Percentiles rank a stretch among this genome's conserved stretches.
These are phyloP conservation scores for Opeltia flavorubescens DNA, from an alignment of 495 filamentous ascomycete species.

Conservation along the genomic window DNA sequence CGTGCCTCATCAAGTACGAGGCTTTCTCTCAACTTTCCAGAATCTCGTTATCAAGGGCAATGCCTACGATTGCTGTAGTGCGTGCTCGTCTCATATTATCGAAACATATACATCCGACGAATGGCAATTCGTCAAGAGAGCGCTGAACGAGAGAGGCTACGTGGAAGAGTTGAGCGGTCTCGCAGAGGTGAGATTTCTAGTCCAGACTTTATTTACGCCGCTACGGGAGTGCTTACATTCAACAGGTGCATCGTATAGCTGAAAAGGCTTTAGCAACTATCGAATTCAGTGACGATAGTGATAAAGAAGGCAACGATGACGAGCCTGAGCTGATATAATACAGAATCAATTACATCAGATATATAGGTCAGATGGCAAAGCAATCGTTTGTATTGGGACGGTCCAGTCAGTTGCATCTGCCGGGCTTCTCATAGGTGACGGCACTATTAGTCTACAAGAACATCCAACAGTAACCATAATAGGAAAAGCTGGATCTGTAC, in stretches of 20 bases:
- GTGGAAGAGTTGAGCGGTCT: conserved; percentile 85
- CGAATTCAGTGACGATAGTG: conserved; percentile 44
- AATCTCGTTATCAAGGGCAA: conserved; percentile 69
- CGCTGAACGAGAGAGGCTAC: conserved; percentile 70
- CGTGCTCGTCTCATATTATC: conserved; percentile 68
- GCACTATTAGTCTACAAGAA: too few relatives aligned
- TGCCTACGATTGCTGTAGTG: conserved; percentile 83
- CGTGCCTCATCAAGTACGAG: conserved; percentile 85
- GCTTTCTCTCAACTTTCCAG: conserved; percentile 74
- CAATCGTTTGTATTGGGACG: too few relatives aligned
- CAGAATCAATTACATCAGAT: not conserved
- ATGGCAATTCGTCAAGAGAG: conserved; percentile 81
- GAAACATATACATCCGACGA: conserved; percentile 56
- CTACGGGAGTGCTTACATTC: conserved; percentile 14
- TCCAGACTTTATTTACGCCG: not conserved
- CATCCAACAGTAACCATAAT: too few relatives aligned
- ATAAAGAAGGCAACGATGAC: conserved; percentile 31
- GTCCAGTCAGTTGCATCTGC: too few relatives aligned
- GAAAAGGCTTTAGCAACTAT: conserved; percentile 49
- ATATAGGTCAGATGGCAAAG: not conserved
- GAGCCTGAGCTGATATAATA: conserved; percentile 22
- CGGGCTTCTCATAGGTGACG: too few relatives aligned
- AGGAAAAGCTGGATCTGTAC: too few relatives aligned
- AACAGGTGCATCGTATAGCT: conserved; percentile 55
- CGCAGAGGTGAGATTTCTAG: conserved; percentile 49